These are phyloP conservation scores for Peribolospora baueri DNA, from an alignment of 768 basidiomycete species.

Conservation along the genomic window DNA sequence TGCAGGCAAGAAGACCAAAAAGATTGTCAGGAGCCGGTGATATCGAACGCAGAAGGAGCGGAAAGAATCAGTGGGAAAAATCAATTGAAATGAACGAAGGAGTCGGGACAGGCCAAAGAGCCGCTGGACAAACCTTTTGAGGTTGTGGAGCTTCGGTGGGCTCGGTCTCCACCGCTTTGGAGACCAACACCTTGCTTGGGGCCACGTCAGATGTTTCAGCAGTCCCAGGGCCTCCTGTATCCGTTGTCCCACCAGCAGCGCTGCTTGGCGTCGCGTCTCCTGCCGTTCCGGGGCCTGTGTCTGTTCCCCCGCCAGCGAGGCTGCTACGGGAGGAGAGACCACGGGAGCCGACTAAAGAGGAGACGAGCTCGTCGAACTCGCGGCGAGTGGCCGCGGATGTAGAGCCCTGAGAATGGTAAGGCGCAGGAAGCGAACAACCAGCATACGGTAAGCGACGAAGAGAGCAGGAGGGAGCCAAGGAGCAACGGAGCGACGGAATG, in stretches of 20 bases:
- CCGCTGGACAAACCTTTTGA: too few species aligned
- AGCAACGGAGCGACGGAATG: not conserved
- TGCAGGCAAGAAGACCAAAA: slow-evolving; percentile 13
- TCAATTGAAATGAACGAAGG: not conserved
- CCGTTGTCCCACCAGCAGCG: too few species aligned
- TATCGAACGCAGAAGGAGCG: slow-evolving; percentile 1
- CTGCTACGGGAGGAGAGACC: too few species aligned
- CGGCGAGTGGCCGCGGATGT: not conserved
- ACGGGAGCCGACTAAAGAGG: too few species aligned
- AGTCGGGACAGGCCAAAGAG: not conserved
- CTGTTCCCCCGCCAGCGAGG: too few species aligned
- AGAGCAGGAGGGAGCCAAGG: not conserved
- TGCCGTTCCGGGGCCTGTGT: too few species aligned
- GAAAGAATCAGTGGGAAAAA: slow-evolving; percentile 3
- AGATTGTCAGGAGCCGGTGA: slow-evolving; percentile 8
- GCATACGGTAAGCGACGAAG: not conserved
- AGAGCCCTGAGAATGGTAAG: not conserved
- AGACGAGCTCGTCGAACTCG: not conserved
- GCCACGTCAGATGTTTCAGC: too few species aligned
- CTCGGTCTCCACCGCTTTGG: too few species aligned
- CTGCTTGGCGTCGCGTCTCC: too few species aligned
- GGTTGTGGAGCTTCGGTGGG: too few species aligned
- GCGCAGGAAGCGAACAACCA: not conserved
- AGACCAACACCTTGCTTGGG: too few species aligned
- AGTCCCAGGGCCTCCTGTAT: too few species aligned